Evolutionary conservation across 192 early-diverging fungal species (phyloP), one percentile per base, ranked within the genome.

Genomic region (Coemansia sp.): DNA sequence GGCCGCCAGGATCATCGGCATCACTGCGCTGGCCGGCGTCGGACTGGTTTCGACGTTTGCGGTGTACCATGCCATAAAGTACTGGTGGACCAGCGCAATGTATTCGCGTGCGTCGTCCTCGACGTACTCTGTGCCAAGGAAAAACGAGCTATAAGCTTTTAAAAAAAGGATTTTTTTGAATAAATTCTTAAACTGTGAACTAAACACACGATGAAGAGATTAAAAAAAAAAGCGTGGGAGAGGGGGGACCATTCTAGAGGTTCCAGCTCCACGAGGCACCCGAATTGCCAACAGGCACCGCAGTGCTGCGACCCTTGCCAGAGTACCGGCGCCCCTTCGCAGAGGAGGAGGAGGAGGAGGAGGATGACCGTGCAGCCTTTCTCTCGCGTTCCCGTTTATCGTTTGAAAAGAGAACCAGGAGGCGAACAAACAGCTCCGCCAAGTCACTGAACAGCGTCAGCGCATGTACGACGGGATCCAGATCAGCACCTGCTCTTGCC

Each of bases 21-120:
- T 74, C 29, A 66, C 74, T 6, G 79, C 79, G 0, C 15, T 82
- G 45, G 68, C 75, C 8, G 79, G 79, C 14, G 65, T 76, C 17
- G 72, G 74, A 9, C 36, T 75, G 67, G 42, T 75, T 1, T 81
- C 78, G 17, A 70, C 78, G 14, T 69, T 75, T 69, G 78, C 65
- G 0, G 78, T 73, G 1, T 75, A 75, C 35, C 78, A 81, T 15
- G 73, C 78, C 0, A 59, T 81, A 19, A 70, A 63, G 53, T 81
- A 73, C 50, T 81, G 78, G 78, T 81, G 78, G 78, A 58, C 69
- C 2, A 59, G 36, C 17, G 32, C 65, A 1, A 57, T 73, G 19
- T 55, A 73, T 41, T 63, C 76, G 14, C 50, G 67, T 36, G 35
- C 69, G 19, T 62, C 69, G 13, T 59, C 66, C 17, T 65, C 62